Evolutionary conservation across 345 rosid species (phyloP).

Genomic region (Hibiscus mutabilis): DNA sequence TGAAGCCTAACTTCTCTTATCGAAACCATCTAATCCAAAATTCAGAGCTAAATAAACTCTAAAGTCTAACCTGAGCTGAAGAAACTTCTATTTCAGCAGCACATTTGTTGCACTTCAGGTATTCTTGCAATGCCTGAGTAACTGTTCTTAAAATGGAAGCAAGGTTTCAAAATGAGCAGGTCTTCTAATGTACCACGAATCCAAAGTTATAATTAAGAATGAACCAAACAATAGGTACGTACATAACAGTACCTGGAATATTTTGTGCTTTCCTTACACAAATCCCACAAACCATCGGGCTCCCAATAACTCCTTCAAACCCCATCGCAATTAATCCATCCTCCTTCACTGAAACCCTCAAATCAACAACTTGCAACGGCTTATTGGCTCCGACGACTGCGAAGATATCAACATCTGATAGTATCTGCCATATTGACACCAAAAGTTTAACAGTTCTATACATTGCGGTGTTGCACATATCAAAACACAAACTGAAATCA

Average conservation of each 20-base stretch:
- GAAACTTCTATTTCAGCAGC: constrained; percentile 67
- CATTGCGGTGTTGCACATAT: not conserved
- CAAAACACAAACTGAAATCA: not conserved
- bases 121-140: constrained; percentile 40
- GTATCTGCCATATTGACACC: constrained; percentile 44
- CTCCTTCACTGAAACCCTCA: constrained; percentile 56
- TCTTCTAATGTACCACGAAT: not conserved
- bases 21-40: not conserved
- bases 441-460: constrained; percentile 9
- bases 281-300: constrained; percentile 72
- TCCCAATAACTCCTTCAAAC: constrained; percentile 61
- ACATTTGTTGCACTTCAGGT: constrained; percentile 66
- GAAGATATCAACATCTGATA: constrained; percentile 80
- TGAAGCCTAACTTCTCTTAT: constrained; percentile 11
- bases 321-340: constrained; percentile 50
- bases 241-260: constrained; percentile 35
- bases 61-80: constrained; percentile 46
- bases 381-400: constrained; percentile 61
- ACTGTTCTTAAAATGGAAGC: constrained; percentile 31
- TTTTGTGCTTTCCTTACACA: constrained; percentile 71
- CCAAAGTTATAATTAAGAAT: not conserved
- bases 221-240: not conserved
- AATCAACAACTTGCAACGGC: constrained; percentile 61
- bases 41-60: constrained; percentile 5
- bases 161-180: not conserved